Base-by-base conservation (phyloP, 2,329 filamentous ascomycete species). In the Exophiala sideris region DNA sequence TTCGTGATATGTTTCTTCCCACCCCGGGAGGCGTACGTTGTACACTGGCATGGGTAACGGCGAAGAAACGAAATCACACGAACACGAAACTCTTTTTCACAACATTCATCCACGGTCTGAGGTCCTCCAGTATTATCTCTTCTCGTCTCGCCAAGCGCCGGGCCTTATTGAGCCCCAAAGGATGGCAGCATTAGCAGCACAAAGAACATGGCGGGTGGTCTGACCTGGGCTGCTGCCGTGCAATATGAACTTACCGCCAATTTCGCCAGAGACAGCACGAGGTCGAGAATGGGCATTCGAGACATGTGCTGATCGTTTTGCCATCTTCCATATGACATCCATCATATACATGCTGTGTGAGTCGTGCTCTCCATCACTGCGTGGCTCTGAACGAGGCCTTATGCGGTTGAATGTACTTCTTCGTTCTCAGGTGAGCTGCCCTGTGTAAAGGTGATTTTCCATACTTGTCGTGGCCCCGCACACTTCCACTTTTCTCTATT, bases 271-370 rank as follows among this genome's bases (percentile, higher is more conserved):
- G 20, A 18, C 18, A 32, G 32, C 39, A 14, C 7, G 14, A 38
- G 14, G 32, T 38, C 20, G 6, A 29, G 18, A 41, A 9, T 29
- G 14, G 32, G 6, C 21, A 18, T 18, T 33, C n/a, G 36, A 38
- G 41, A 35, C 33, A 42, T 52, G 41, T 41, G 33, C 21, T 14
- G 39, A 34, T 34, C 11, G 14, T 8, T 21, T 9, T 48, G 41
- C 33, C 41, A 54, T 48, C 33, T 24, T 50, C 45, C 29, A 54
- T 57, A 57, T 57, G 55, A 57, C 55, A 57, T 24, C 55, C 44
- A 44, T 57, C 55, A 57, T 48, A 44, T 32, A 36, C 14, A 46
- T 48, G 55, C 33, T 29, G 55, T 57, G 48, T 45, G n/a, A 41
- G 47, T 40, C 8, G 16, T 18, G 18, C 5, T 21, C 8, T 1